Evolutionary conservation across 768 basidiomycete genomes (phyloP), one percentile per base, ranked within the genome.

Genomic region (Leucocoprinus birnbaumii): DNA sequence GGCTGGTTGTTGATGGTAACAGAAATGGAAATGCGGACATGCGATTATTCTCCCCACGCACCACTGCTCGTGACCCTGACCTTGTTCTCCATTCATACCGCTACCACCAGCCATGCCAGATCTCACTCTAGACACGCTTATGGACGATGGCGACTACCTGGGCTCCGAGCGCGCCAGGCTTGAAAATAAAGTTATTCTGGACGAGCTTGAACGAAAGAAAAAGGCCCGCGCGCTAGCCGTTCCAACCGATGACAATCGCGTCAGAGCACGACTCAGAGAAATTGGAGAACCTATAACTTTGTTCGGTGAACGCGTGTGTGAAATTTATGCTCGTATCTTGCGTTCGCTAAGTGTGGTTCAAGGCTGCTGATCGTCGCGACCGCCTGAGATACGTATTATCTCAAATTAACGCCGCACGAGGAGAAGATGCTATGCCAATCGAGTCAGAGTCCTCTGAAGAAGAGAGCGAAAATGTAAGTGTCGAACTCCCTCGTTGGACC

Each of bases 161-260:
- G 85, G 86, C 56, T 80, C 87, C 10, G 89, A 92, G 59, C 74
- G 89, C 40, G 90, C 89, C 54, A 78, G 83, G 61, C 67, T 85
- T 49, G 90, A 91, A 69, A 92, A 94, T 74, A 86, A 89, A 64
- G 87, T 88, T 60, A 84, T 98, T 51, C 78, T 98, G 45, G 91
- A 93, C 66, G 94, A 97, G 70, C 84, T 99, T n/a, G 97, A 99
- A 67, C 83, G 95, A 61, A 97, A 96, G 80, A 97, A 97, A 78
- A 89, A 93, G 64, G 89, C 95, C 11, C 81, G 97, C 59, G 87
- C 79, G 57, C 83, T 98, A 73, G 97, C 95, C 6, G 94, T 98
- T 9, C 97, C 97, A 7, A 99, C 97, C 6, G 96, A 98, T 70
- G 97, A 98, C 71, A 89, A 84, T 64, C 87, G 89, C 61, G 97